Conservation (phyloP, 1,284 basidiomycete genomes). For the Xanthoconium separans region DNA sequence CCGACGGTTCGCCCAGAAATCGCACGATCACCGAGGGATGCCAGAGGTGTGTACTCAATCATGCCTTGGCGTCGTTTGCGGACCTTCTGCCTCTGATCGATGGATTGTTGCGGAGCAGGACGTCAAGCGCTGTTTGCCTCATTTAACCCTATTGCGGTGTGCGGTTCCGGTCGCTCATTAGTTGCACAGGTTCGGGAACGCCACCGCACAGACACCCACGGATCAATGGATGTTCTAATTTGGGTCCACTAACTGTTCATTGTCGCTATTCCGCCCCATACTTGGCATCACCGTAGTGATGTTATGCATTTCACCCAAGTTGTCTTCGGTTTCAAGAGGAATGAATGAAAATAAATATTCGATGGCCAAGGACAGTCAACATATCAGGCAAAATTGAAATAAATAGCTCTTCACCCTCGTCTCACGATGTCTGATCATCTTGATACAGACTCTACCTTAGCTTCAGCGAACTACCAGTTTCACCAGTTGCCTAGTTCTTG, state of each 20-base stretch:
- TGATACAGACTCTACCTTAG: neutral
- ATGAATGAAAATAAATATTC: neutral
- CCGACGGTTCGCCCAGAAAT: slow-evolving; percentile 82
- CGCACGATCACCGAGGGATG: slow-evolving; percentile 85
- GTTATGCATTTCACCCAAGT: neutral
- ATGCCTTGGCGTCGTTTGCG: neutral
- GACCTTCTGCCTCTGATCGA: neutral
- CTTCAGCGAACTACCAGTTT: neutral
- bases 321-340: neutral
- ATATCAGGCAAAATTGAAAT: neutral
- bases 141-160: neutral
- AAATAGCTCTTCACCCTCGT: neutral
- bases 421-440: neutral
- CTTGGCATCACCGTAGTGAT: neutral
- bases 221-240: neutral
- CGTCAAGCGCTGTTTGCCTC: neutral
- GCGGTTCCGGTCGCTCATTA: neutral
- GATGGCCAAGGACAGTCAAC: neutral
- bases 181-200: neutral
- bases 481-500: slow-evolving; percentile 4
- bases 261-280: neutral
- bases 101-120: neutral
- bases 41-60: slow-evolving; percentile 52
- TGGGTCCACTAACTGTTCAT: neutral
- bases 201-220: neutral